A percentile compares a stretch with the other conserved stretches of the same genome.
Evolutionary conservation across 2,329 filamentous ascomycete genomes (phyloP).

Genomic region (Colletotrichum magnum): DNA sequence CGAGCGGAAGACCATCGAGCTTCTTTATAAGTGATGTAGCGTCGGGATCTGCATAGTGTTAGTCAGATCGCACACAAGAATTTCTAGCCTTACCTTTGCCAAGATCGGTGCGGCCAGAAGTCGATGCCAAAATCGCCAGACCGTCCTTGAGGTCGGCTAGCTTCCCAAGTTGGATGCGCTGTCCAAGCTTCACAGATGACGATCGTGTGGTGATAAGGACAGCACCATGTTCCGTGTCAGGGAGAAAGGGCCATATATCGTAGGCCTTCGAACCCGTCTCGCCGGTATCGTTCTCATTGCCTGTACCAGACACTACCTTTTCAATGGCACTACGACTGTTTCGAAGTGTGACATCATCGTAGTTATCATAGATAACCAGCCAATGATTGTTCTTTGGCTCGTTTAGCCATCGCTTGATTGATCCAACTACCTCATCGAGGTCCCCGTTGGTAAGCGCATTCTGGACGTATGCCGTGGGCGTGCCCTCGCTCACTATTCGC

Average conservation of each 20-base stretch:
- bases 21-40: conserved; percentile 47
- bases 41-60: conserved; percentile 46
- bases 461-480: conserved; percentile 43
- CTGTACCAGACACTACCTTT: too few species aligned
- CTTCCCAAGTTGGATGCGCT: conserved; percentile 49
- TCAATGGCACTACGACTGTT: conserved; percentile 11
- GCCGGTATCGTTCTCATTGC: conserved; percentile 14
- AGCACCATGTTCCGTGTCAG: conserved; percentile 53
- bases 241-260: conserved; percentile 52
- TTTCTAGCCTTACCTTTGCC: conserved; percentile 44
- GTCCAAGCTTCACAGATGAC: conserved; percentile 50
- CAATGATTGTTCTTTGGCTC: conserved; percentile 51
- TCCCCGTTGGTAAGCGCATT: conserved; percentile 44
- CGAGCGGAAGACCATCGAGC: conserved; percentile 62
- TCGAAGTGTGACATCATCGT: conserved; percentile 53
- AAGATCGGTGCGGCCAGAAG: conserved; percentile 44
- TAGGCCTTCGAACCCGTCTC: conserved; percentile 39
- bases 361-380: conserved; percentile 59
- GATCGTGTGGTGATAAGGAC: conserved; percentile 58
- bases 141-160: conserved; percentile 49
- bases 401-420: conserved; percentile 56
- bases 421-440: conserved; percentile 46
- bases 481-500: conserved; percentile 47
- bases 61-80: conserved; percentile 20
- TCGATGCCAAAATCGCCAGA: conserved; percentile 49